These are phyloP conservation scores for Trichoderma sp. DNA, from an alignment of 2,329 filamentous ascomycete genomes.

Conservation along the genomic window DNA sequence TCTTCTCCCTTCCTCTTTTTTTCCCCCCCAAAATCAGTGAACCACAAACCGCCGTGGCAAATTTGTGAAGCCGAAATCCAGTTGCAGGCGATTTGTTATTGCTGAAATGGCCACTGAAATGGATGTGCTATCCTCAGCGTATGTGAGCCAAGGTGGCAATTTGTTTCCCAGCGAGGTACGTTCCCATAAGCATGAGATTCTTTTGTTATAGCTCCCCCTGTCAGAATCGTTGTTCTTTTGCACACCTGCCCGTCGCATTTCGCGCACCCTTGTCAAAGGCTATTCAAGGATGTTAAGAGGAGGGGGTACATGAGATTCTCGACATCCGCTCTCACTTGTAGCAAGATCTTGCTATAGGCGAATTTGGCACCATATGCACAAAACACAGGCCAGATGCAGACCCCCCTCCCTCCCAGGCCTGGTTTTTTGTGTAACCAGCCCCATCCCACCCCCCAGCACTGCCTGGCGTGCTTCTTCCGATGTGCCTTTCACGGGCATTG, in stretches of 20 bases:
- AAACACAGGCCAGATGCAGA: conserved; percentile 18
- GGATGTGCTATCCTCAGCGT: not conserved
- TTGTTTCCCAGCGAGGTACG: conserved; percentile 3
- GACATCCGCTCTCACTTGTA: not conserved
- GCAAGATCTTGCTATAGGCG: conserved; percentile 3
- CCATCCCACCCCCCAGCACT: conserved; percentile 21
- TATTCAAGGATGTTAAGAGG: not conserved
- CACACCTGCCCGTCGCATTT: not conserved
- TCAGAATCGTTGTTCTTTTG: not conserved
- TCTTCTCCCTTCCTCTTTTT: not conserved
- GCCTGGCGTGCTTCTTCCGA: conserved; percentile 29
- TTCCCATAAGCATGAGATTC: not conserved
- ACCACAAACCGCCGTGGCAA: not conserved
- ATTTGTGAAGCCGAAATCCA: not conserved
- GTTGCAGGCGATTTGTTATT: not conserved
- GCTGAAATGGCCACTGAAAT: not conserved
- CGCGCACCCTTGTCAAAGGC: not conserved
- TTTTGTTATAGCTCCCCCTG: not conserved
- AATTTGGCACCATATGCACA: conserved; percentile 15
- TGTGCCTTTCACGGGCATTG: conserved; percentile 22
- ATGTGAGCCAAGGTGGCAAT: not conserved
- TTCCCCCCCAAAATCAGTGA: not conserved
- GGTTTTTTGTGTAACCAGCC: conserved; percentile 23
- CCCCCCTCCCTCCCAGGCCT: conserved; percentile 20
- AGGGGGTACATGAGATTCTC: not conserved